A percentile compares a stretch with the other conserved stretches of the same genome.
Evolutionary conservation across 1,139 yeast species (phyloP).

Genomic region (Geotrichum candidum): DNA sequence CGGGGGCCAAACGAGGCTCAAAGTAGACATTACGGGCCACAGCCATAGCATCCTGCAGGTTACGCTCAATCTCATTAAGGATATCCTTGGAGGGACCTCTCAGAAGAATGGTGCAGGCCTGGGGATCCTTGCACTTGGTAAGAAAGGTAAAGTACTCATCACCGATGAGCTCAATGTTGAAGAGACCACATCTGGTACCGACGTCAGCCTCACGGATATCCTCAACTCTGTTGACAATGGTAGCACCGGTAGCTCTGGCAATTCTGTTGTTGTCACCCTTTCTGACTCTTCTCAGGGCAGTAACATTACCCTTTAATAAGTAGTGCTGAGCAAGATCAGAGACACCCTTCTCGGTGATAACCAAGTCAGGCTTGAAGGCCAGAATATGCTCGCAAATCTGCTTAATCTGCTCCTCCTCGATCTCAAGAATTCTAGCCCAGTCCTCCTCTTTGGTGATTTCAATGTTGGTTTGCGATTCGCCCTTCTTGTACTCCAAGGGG

Average conservation of each 20-base stretch:
- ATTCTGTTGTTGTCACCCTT: constrained; percentile 96
- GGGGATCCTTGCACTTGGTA: constrained; percentile 75
- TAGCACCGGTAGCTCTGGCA: constrained; percentile 96
- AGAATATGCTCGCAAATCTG: constrained; percentile 78
- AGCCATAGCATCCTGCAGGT: constrained; percentile 97
- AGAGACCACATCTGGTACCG: constrained; percentile 83
- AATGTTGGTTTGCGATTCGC: constrained; percentile 96
- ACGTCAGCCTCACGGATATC: constrained; percentile 87
- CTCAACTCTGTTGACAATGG: constrained; percentile 91
- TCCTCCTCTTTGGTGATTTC: constrained; percentile 95
- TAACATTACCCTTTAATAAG: constrained; percentile 84
- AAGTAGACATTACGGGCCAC: constrained; percentile 93
- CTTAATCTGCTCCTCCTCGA: constrained; percentile 96
- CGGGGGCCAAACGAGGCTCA: constrained; percentile 93
- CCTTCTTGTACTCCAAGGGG: constrained; percentile 97
- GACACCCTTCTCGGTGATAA: constrained; percentile 97
- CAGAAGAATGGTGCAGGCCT: constrained; percentile 86
- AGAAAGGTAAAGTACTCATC: constrained; percentile 93
- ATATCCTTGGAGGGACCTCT: constrained; percentile 98
- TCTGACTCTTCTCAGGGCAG: constrained; percentile 90
- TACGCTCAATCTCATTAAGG: constrained; percentile 91
- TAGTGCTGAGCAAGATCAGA: constrained; percentile 97
- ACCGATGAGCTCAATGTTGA: constrained; percentile 91
- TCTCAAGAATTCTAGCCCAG: constrained; percentile 92
- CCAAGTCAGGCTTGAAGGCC: constrained; percentile 85